Percentiles rank a stretch among this genome's conserved stretches.
Conservation (phyloP, 2,329 filamentous ascomycete genomes). For the Aspergillus novofumigatus region DNA sequence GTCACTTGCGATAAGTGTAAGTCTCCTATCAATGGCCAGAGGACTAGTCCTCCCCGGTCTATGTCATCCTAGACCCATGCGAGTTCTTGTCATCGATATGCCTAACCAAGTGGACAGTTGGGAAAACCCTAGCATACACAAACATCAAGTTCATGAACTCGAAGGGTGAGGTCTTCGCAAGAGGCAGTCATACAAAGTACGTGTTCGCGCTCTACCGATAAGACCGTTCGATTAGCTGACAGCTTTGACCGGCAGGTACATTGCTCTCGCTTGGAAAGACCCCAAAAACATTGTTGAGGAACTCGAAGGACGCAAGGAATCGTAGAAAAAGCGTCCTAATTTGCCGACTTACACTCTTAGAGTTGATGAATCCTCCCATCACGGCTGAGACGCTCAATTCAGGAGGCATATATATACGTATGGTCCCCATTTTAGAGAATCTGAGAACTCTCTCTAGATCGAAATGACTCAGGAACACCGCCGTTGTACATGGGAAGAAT, state of each 20-base stretch:
- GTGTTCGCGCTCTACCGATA: slow-evolving; percentile 8
- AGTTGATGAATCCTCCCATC: background rate
- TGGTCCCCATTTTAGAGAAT: background rate
- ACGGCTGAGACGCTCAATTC: background rate
- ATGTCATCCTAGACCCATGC: background rate
- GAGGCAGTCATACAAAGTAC: slow-evolving; percentile 65
- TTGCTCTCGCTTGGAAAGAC: slow-evolving; percentile 59
- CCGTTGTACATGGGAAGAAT: background rate
- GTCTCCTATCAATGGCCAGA: slow-evolving; percentile 9
- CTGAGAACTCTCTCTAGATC: background rate
- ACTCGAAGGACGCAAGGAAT: slow-evolving; percentile 36
- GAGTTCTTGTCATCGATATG: background rate
- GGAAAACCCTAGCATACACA: slow-evolving; percentile 63
- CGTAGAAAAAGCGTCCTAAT: background rate
- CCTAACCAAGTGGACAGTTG: slow-evolving; percentile 42
- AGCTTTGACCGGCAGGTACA: slow-evolving; percentile 40
- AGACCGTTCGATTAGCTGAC: background rate
- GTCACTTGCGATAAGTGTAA: slow-evolving; percentile 63
- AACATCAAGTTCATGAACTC: slow-evolving; percentile 58
- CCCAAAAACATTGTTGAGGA: slow-evolving; percentile 59
- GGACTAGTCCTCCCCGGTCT: background rate
- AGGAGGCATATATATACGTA: background rate
- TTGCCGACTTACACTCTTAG: background rate
- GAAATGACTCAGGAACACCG: background rate
- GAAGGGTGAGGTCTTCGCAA: slow-evolving; percentile 57